Base-by-base conservation (phyloP, 2,329 filamentous ascomycete species). In the Colletotrichum sp. region DNA sequence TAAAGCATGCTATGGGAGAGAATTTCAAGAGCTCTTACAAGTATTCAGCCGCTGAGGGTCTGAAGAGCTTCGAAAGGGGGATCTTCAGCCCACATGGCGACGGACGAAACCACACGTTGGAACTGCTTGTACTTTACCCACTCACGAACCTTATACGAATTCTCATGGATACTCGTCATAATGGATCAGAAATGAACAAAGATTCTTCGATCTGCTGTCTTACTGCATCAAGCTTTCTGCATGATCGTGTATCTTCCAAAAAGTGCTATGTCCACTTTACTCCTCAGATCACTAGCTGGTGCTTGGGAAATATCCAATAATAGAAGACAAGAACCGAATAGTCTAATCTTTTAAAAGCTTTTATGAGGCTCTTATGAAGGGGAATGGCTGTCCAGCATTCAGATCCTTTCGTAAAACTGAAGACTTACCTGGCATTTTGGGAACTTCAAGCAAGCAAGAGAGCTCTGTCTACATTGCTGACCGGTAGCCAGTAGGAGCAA, bases 271-370 rank as follows among this genome's bases (percentile, higher is more conserved):
- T 30, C 1, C 30, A 30, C 30, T 10, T 30, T 30, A 30, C 30
- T 30, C 30, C 30, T 30, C 30, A 30, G 30, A 30, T 30, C 30
- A 30, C 30, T 30, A 0, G 9, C 30, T 30, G 2, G 30, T 30
- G 30, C 30, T 30, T 30, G 30, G 30, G 30, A 3, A 30, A 30
- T 30, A 30, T 30, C 1, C 30, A 30, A 30, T 30, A 30, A 30
- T 30, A 1, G 0, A 1, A 30, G 30, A 10, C 36, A 44, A 44
- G 16, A 10, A 6, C 16, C 16, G 5, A 44, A 18, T 0, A 44
- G 4, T 44, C 0, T n/a, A 3, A 44, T 44, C 18, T 10, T n/a
- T 0, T 9, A 44, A n/a, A 44, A 1, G 8, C 3, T 6, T 44
- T 44, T 5, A 1, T 10, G 18, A 44, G 39, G 39, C 39, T n/a